phyloP scores from a whole-genome alignment of 2,329 filamentous ascomycete species.

The Intubia oerlemansii region DNA sequence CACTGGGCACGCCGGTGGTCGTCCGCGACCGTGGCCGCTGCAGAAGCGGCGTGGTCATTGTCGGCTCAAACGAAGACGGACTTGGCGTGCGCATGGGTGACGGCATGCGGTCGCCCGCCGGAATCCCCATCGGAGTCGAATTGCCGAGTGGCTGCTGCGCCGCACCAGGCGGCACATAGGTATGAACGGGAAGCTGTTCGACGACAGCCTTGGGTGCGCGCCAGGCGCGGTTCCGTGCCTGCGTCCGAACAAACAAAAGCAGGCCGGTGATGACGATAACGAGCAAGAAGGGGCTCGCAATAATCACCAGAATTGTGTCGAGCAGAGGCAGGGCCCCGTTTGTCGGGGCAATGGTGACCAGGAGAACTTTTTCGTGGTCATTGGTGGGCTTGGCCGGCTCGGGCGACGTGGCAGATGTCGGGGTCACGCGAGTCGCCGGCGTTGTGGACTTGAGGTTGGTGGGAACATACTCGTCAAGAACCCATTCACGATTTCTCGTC shows the following conservation, averaged over 20 bases:
- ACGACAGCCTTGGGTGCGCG: slow-evolving; percentile 94
- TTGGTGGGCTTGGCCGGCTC: slow-evolving; percentile 71
- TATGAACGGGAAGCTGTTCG: slow-evolving; percentile 81
- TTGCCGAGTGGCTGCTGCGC: too few relatives aligned
- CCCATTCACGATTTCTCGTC: slow-evolving; percentile 5
- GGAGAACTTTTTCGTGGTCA: slow-evolving; percentile 75
- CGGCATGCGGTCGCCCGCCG: slow-evolving; percentile 19
- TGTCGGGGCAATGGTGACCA: slow-evolving; percentile 89
- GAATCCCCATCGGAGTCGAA: too few relatives aligned
- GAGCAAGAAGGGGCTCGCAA: slow-evolving; percentile 82
- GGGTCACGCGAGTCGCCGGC: not conserved
- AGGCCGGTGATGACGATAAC: slow-evolving; percentile 83
- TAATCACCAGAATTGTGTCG: slow-evolving; percentile 88
- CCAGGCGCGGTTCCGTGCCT: slow-evolving; percentile 78
- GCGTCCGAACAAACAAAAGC: slow-evolving; percentile 65
- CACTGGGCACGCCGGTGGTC: slow-evolving; percentile 36
- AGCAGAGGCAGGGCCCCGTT: slow-evolving; percentile 84
- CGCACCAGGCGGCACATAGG: slow-evolving; percentile 60
- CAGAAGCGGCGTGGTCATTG: slow-evolving; percentile 64
- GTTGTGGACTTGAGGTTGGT: not conserved
- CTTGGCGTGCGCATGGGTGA: slow-evolving; percentile 34
- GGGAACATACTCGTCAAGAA: slow-evolving; percentile 7
- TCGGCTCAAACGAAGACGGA: slow-evolving; percentile 37
- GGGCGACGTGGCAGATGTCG: not conserved
- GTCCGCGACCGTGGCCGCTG: slow-evolving; percentile 46